Evolutionary conservation across 2,329 filamentous ascomycete genomes (phyloP).

Genomic region (Akanthomyces lecanii): DNA sequence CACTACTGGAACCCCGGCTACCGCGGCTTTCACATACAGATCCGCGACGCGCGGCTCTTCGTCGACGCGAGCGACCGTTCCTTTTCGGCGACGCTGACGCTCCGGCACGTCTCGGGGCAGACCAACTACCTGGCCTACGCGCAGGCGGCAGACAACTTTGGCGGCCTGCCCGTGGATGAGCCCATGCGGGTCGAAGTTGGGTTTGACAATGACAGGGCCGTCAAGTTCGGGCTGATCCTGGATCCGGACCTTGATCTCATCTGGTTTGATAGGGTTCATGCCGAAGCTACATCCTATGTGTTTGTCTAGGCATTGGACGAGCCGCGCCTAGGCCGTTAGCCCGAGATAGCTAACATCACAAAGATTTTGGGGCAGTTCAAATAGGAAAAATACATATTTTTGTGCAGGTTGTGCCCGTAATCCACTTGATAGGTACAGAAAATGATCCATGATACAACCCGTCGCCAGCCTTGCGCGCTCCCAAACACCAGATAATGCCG

Average conservation of each 20-base stretch:
- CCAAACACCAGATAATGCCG: slow-evolving; percentile 17
- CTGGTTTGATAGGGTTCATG: slow-evolving; percentile 11
- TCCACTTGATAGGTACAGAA: slow-evolving; percentile 4
- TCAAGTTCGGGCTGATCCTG: slow-evolving; percentile 5
- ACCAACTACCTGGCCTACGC: slow-evolving; percentile 7
- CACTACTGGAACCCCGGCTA: slow-evolving; percentile 14
- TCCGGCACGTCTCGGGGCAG: slow-evolving; percentile 9
- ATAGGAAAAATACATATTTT: not conserved
- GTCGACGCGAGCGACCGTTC: slow-evolving; percentile 12
- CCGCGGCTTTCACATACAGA: slow-evolving; percentile 2
- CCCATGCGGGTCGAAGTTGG: not conserved
- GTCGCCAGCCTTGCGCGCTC: not conserved
- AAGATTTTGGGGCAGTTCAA: not conserved
- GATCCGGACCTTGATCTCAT: slow-evolving; percentile 2
- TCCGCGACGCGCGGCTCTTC: slow-evolving; percentile 6
- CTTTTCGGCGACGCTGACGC: not conserved
- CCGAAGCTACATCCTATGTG: not conserved
- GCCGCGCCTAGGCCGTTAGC: not conserved
- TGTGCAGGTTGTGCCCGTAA: not conserved
- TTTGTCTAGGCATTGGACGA: not conserved
- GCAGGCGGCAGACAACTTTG: not conserved
- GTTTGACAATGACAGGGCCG: slow-evolving; percentile 3
- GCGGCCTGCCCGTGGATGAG: not conserved
- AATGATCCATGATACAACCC: not conserved
- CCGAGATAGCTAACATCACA: not conserved